Evolutionary conservation across 1,139 yeast species (phyloP).

Genomic region (Protomyces inundatus): DNA sequence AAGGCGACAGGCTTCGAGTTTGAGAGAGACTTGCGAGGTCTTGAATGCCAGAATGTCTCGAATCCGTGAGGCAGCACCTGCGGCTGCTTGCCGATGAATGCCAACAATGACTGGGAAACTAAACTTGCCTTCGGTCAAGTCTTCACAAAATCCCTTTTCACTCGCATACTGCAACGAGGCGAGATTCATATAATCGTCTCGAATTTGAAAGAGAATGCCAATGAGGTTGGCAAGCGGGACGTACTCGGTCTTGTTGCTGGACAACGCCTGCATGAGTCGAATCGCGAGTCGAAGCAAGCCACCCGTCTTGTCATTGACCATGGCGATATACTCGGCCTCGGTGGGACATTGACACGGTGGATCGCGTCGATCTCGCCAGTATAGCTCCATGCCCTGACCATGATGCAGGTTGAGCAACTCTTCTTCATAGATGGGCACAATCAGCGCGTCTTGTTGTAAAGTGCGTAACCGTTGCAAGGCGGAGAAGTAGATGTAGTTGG

Average conservation of each 20-base stretch:
- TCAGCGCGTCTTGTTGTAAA: not conserved
- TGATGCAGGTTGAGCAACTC: conserved; percentile 75
- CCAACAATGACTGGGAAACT: conserved; percentile 79
- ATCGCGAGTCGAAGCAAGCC: conserved; percentile 75
- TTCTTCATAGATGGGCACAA: conserved; percentile 40
- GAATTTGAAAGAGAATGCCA: conserved; percentile 75
- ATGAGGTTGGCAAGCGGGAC: conserved; percentile 67
- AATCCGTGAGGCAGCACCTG: conserved; percentile 38
- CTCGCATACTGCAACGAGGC: conserved; percentile 53
- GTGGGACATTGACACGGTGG: conserved; percentile 49
- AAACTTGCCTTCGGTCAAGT: conserved; percentile 80
- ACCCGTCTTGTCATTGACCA: conserved; percentile 88
- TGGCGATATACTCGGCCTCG: conserved; percentile 61
- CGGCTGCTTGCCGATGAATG: conserved; percentile 39
- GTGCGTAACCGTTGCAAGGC: conserved; percentile 49
- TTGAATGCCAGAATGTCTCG: conserved; percentile 42
- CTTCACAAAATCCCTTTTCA: conserved; percentile 82
- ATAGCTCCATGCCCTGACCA: conserved; percentile 84
- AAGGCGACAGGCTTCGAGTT: conserved; percentile 49
- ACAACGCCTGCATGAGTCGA: conserved; percentile 50
- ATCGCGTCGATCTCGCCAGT: conserved; percentile 62
- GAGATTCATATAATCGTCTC: conserved; percentile 46
- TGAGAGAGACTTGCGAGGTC: conserved; percentile 43
- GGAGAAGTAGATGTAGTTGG: conserved; percentile 73
- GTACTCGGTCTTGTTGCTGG: conserved; percentile 36